These are phyloP conservation scores for Trypanosoma cruzi DNA, from an alignment of 208 protist species.

Conservation along the genomic window DNA sequence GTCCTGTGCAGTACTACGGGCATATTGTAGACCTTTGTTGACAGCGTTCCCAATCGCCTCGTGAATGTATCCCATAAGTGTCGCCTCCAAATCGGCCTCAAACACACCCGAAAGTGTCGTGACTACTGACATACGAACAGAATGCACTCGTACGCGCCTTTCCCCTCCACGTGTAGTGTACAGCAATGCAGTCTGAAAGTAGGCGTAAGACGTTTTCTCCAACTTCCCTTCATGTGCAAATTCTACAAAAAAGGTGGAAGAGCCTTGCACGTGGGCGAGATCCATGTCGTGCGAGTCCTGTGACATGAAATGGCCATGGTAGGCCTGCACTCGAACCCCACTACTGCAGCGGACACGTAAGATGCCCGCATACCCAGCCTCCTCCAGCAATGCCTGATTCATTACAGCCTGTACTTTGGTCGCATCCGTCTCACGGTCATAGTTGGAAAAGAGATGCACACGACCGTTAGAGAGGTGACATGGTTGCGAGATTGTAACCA, in stretches of 20 bases:
- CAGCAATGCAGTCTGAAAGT: constrained; percentile 92
- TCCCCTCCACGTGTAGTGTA: constrained; percentile 92
- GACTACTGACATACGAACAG: constrained; percentile 60
- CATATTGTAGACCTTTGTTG: constrained; percentile 77
- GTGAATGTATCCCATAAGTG: constrained; percentile 62
- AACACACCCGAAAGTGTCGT: constrained; percentile 66
- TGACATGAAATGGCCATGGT: constrained; percentile 88
- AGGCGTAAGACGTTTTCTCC: constrained; percentile 62
- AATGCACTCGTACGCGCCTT: constrained; percentile 91
- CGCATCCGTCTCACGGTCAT: constrained; percentile 64
- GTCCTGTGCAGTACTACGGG: constrained; percentile 50
- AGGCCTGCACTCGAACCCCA: constrained; percentile 78
- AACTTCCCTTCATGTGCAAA: constrained; percentile 90
- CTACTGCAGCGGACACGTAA: constrained; percentile 90
- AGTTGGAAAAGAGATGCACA: constrained; percentile 77
- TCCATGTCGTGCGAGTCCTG: constrained; percentile 92
- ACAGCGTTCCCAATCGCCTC: constrained; percentile 56
- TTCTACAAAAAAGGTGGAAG: constrained; percentile 91
- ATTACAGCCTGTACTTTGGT: constrained; percentile 67
- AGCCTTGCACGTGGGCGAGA: constrained; percentile 66
- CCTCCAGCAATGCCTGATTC: constrained; percentile 60
- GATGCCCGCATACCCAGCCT: constrained; percentile 91
- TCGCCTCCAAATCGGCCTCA: constrained; percentile 85
- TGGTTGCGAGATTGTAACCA: constrained; percentile 86
- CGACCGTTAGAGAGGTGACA: constrained; percentile 81